A percentile compares a stretch with the other conserved stretches of the same genome.
Evolutionary conservation across 1,284 basidiomycete species (phyloP).

Genomic region (Austropuccinia psidii): DNA sequence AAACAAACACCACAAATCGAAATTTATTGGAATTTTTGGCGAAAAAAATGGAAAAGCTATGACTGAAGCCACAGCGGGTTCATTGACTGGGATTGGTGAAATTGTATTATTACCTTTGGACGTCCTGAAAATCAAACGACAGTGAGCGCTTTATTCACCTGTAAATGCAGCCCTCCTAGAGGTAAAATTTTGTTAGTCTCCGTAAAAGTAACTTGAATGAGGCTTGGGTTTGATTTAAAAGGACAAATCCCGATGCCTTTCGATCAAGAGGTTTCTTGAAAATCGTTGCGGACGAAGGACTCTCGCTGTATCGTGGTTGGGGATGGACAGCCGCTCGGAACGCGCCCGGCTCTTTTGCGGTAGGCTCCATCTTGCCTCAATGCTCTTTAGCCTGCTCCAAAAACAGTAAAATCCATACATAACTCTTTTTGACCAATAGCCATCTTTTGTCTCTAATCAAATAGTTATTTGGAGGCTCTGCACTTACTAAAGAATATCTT

Average conservation of each 20-base stretch:
- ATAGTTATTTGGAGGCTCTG: slow-evolving; percentile 82
- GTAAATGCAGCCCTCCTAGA: no score
- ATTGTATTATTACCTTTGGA: slow-evolving; percentile 90
- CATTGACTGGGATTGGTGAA: slow-evolving; percentile 87
- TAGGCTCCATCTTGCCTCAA: background rate
- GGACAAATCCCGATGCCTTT: slow-evolving; percentile 88
- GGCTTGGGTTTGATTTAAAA: slow-evolving; percentile 1
- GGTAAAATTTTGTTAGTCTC: slow-evolving; percentile 43
- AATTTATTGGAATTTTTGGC: slow-evolving; percentile 79
- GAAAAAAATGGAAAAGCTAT: slow-evolving; percentile 91
- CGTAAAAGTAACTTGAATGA: background rate
- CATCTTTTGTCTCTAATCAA: background rate
- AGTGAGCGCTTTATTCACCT: slow-evolving; percentile 50
- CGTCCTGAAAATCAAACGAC: slow-evolving; percentile 95
- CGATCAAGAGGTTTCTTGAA: slow-evolving; percentile 80
- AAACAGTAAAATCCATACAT: background rate
- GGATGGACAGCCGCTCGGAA: slow-evolving; percentile 98
- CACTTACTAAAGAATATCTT: slow-evolving; percentile 85
- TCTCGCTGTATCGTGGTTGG: slow-evolving; percentile 82
- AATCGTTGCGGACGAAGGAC: slow-evolving; percentile 84
- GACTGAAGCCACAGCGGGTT: slow-evolving; percentile 86
- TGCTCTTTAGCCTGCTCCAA: background rate
- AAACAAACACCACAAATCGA: slow-evolving; percentile 63
- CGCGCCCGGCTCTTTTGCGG: slow-evolving; percentile 85
- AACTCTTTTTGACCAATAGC: background rate